Evolutionary conservation across 2,329 filamentous ascomycete species (phyloP), one percentile per base, ranked within the genome.

Genomic region (Shiraia sp.): DNA sequence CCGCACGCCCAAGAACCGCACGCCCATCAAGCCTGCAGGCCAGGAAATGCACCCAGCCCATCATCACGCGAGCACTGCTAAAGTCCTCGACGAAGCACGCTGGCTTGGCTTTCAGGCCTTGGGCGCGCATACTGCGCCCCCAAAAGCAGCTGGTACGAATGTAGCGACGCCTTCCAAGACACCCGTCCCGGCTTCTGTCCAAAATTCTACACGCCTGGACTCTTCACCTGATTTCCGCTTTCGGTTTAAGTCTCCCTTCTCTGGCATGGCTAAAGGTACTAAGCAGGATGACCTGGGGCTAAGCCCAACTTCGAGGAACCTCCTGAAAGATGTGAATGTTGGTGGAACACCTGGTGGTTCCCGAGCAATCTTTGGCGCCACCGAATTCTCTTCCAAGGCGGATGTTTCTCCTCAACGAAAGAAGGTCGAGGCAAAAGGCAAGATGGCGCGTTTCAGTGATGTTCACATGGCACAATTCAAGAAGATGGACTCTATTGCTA

Each of bases 401-500:
- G 75, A 77, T 17, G 62, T 72, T 22, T 58, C 62, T 1, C 59
- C 73, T 26, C 72, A 72, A 8, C 85, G 92, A 53, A 89, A 84
- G 68, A 87, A 95, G 61, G 91, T 87, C 6, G 82, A 83, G 53
- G 83, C 91, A 10, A 95, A 86, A 72, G 85, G 88, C 55, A 91
- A 86, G 66, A 79, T 82, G 36, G 76, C 84, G 34, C 85, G 92
- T 32, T 97, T 86, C 72, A 96, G 89, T 65, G 86, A 90, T 49
- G 84, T 82, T 26, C 92, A 97, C 66, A 87, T 88, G 81, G 83
- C 85, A 35, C 82, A 92, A 61, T 96, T 97, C 74, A 89, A 89
- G 72, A 97, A 95, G 76, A 96, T 97, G 92, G 90, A 96, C 66
- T 96, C 91, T 2, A 96, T 97, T 62, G 88, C 83, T 30, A 85